Evolutionary conservation across 2,329 filamentous ascomycete genomes (phyloP), one percentile per base, ranked within the genome.

Genomic region (Elsinoe perseae): DNA sequence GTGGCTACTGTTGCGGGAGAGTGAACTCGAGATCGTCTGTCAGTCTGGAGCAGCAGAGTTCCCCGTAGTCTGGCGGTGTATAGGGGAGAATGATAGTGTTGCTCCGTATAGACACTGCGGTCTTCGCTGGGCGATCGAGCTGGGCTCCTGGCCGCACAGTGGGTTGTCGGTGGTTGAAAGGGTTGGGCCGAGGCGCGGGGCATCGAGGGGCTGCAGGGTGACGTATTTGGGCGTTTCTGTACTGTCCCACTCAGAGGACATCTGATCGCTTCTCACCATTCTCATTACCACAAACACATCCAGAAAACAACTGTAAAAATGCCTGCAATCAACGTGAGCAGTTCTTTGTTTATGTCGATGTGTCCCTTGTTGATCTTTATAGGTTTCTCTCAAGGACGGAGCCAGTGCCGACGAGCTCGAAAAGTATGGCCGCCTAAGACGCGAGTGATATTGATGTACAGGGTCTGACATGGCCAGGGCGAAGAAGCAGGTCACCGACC

Each of bases 381-480:
- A 95, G 90, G 82, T 95, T 62, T 89, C 89, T 57, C 81, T 88
- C 72, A 92, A 93, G 73, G 76, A 83, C 38, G 81, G 83, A 60
- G 83, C 85, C 61, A 79, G 81, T 57, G 67, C 75, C 48, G 81
- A 83, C 28, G 77, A 95, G 68, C 77, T 95, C 62, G 75, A 83
- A 50, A 79, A 80, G 86, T 89, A 73, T 63, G 80, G 61, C n/a
- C 21, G 18, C 32, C 20, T 40, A n/a, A 42, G 9, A 2, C 10
- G 32, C 32, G 9, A 10, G 27, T 25, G 55, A 9, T 30, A 23
- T 14, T 52, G 21, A 53, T 14, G 20, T 30, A 44, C 42, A 42
- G 14, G 27, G 28, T 28, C 59, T 60, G 38, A 63, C 52, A 12
- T 16, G 12, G n/a, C 40, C 65, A 90, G 87, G 54, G 86, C 87